Conservation (phyloP, 2,329 filamentous ascomycete genomes). For the Zymoseptoria ardabiliae region DNA sequence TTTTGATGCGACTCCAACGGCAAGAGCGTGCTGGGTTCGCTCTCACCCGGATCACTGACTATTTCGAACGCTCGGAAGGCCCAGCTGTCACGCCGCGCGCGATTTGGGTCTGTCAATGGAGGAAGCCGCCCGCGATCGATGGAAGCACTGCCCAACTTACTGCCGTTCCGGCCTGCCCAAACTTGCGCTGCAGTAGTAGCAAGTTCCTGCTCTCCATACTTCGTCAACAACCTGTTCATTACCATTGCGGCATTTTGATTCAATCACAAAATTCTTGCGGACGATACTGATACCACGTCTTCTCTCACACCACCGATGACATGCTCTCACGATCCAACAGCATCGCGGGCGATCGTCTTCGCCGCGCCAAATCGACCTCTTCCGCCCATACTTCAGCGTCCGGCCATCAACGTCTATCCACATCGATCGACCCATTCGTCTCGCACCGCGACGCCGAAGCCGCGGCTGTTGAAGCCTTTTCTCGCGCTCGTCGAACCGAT, state of each 20-base stretch:
- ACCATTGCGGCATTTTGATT: background rate
- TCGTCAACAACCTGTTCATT: background rate
- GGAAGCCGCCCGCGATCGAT: background rate
- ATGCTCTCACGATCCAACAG: conserved; percentile 31
- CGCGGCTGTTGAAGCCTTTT: conserved; percentile 56
- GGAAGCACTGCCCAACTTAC: too few relatives aligned
- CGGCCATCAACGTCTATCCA: conserved; percentile 13
- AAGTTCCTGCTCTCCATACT: background rate
- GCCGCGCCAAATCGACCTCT: conserved; percentile 28
- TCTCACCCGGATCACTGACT: too few relatives aligned
- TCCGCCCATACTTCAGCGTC: conserved; percentile 33
- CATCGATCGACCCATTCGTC: conserved; percentile 33
- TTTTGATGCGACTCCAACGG: too few relatives aligned
- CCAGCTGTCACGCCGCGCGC: too few relatives aligned
- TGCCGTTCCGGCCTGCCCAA: background rate
- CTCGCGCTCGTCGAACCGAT: conserved; percentile 42
- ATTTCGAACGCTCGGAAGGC: too few relatives aligned
- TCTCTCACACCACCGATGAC: background rate
- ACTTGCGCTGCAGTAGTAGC: background rate
- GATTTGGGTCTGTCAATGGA: background rate
- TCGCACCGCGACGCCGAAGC: conserved; percentile 55
- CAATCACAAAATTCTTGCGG: background rate
- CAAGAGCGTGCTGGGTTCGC: too few relatives aligned
- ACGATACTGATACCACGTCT: too few relatives aligned
- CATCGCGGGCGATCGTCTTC: conserved; percentile 25